Evolutionary conservation across 805 yeast species (phyloP), one percentile per base, ranked within the genome.

Genomic region (Pichia phayaonensis): DNA sequence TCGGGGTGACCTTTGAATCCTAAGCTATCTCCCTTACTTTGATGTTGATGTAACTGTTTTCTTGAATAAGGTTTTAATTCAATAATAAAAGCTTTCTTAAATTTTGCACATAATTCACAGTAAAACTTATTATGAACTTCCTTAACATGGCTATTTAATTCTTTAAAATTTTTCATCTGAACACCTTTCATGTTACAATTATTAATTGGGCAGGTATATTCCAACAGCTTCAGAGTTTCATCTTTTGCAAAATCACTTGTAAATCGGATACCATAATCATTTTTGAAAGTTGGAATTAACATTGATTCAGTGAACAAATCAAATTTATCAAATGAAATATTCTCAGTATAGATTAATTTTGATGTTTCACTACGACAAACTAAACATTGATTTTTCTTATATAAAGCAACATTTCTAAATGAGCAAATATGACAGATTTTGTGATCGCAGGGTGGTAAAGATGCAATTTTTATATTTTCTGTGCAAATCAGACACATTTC

Each of bases 1-100:
- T 74, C 70, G 0, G 98, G 97, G 64, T 90, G 98, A 0, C 98
- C 98, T 12, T 67, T 72, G 65, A 90, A 90, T 0, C 96, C 96
- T 8, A 71, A 70, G 40, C 72, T 75, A 59, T 90, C 96, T 46
- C 97, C 97, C 39, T 70, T 73, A 4, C 73, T 66, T 61, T 84
- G 83, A 67, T 94, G 99, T 42, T 68, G 73, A 53, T 79, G 80
- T 42, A 92, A 72, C 57, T 80, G 83, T 49, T 78, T 78, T 39
- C 73, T 73, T 0, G 81, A 75, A 62, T 79, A 87, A 16, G 85
- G 64, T 42, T 74, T 72, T 47, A 87, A 72, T 62, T 94, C 98
- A 8, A 71, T 64, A 4, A 88, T 76, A 63, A 94, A 92, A 2
- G 86, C 86, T 58, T 81, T 83, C 60, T 88, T 89, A 65, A 81